Evolutionary conservation across 177 flowering plant species (phyloP), one percentile per base, ranked within the genome.

Genomic region (Telopea speciosissima): DNA sequence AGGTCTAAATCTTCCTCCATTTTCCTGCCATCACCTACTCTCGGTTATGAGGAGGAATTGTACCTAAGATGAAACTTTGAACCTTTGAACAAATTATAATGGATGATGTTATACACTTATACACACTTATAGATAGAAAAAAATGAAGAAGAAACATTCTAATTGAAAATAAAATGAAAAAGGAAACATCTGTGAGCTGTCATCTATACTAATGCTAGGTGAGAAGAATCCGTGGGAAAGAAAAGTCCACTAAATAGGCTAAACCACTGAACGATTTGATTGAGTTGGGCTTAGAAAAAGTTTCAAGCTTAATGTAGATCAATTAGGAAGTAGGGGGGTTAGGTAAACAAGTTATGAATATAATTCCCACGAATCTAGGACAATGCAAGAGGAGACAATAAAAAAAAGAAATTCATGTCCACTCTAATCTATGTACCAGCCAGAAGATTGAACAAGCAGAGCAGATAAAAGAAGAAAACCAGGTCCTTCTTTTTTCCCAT

Each of bases 1-100:
- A 83, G 65, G 67, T 78, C 82, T 68, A 75, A 72, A 72, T 84
- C 89, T 36, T 80, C 87, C 80, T 75, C 88, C 5, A 77, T 74
- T 63, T 63, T 67, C 40, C 59, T 40, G 85, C 86, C 93, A 90
- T 86, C n/a, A 45, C 84, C 80, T 80, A 64, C 67, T 22, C 36
- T 36, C 19, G 33, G 21, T 52, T 13, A 44, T 26, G 33, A 28
- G 19, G 33, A 28, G 19, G 56, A 19, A 58, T 4, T 52, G 24
- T 42, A 52, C 17, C 5, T 24, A 21, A 62, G 23, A 44, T 66
- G 74, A 56, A 58, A 60, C 25, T 17, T 28, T 26, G 33, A 54
- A 17, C 3, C 16, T 17, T n/a, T 6, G 19, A 28, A 54, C 25
- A 12, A 68, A 36, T 11, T 7, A 58, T 33, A 56, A 17, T 22